phyloP scores from a whole-genome alignment of 208 protist species.

The Trypanosoma mega region DNA sequence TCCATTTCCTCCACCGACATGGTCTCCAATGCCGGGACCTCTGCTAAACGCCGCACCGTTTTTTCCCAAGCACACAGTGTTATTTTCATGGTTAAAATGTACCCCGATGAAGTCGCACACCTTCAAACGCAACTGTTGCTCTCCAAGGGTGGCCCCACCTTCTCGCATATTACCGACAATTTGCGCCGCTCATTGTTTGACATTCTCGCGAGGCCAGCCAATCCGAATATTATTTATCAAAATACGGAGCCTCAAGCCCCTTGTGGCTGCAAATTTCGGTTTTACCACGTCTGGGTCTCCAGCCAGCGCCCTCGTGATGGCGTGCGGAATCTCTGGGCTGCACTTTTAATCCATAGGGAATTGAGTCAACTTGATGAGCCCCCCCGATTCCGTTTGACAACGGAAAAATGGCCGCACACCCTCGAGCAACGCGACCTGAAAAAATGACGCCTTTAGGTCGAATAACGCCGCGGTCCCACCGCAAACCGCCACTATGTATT shows the following conservation, averaged over 20 bases:
- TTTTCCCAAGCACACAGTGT: slow-evolving; percentile 4
- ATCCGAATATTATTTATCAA: slow-evolving; percentile 4
- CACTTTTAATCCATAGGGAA: not conserved
- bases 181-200: not conserved
- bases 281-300: slow-evolving; percentile 7
- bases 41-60: not conserved
- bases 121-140: not conserved
- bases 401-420: not conserved
- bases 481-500: not conserved
- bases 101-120: not conserved
- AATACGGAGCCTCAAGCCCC: slow-evolving; percentile 1
- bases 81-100: not conserved
- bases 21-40: not conserved
- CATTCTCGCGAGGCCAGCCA: not conserved
- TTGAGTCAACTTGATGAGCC: not conserved
- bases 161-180: slow-evolving; percentile 1
- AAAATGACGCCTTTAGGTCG: slow-evolving; percentile 14
- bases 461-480: not conserved
- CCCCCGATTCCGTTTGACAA: not conserved
- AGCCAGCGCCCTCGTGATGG: not conserved
- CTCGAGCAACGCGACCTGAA: not conserved
- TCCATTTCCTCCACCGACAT: slow-evolving; percentile 11
- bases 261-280: slow-evolving; percentile 1
- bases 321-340: slow-evolving; percentile 4
- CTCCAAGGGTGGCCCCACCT: not conserved